These are phyloP conservation scores for Domatiomyces catenatus DNA, from an alignment of 2,329 filamentous ascomycete genomes.

Conservation along the genomic window DNA sequence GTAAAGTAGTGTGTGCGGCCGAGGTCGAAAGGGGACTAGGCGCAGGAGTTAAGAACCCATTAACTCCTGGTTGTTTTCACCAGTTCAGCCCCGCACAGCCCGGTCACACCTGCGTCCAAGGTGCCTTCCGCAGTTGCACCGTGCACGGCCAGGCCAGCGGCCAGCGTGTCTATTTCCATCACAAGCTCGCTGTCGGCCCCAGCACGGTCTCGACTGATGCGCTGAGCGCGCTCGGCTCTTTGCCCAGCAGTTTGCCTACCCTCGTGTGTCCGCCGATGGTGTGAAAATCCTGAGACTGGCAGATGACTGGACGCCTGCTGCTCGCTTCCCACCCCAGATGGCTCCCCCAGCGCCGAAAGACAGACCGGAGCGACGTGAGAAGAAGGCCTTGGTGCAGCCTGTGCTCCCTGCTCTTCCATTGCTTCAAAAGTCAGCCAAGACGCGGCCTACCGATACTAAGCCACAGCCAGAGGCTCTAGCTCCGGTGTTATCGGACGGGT, in stretches of 20 bases:
- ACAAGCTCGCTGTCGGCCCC: neutral
- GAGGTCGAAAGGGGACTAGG: neutral
- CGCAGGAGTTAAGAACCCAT: neutral
- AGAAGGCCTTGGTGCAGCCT: neutral
- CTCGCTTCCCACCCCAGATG: neutral
- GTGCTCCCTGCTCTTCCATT: conserved; percentile 1
- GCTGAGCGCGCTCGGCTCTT: neutral
- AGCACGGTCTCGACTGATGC: neutral
- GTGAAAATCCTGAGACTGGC: neutral
- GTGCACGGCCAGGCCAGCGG: neutral
- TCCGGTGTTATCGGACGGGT: neutral
- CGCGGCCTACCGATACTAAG: neutral
- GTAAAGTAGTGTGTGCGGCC: neutral
- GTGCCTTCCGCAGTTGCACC: neutral
- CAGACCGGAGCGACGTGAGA: neutral
- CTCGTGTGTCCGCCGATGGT: neutral
- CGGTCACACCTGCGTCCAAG: neutral
- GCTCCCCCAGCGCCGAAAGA: neutral
- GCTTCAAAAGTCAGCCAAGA: neutral
- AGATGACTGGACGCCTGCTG: neutral
- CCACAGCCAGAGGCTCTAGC: neutral
- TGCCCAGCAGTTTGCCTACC: neutral
- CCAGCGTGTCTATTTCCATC: neutral
- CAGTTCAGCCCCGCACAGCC: neutral
- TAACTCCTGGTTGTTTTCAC: neutral